Percentiles rank a stretch among this genome's conserved stretches.
Conservation (phyloP, 2,329 filamentous ascomycete genomes). For the Pseudogymnoascus sp. region DNA sequence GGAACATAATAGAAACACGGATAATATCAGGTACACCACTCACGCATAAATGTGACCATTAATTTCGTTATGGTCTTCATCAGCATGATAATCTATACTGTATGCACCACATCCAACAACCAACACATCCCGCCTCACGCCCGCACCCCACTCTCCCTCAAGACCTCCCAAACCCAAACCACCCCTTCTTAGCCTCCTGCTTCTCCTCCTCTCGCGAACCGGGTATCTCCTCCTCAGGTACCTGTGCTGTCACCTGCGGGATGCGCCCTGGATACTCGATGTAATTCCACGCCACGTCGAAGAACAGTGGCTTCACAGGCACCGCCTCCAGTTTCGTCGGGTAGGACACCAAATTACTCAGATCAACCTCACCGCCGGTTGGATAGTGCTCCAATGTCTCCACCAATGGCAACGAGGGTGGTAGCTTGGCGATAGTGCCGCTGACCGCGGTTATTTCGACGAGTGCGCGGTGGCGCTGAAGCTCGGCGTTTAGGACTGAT, state of each 20-base stretch:
- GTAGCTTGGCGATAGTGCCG: slow-evolving; percentile 31
- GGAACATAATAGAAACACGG: not conserved
- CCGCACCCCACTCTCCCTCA: not conserved
- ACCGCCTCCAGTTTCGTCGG: slow-evolving; percentile 77
- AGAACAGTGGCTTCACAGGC: slow-evolving; percentile 89
- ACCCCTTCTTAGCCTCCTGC: slow-evolving; percentile 58
- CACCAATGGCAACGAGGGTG: slow-evolving; percentile 53
- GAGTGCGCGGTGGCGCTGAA: slow-evolving; percentile 76
- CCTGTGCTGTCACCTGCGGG: slow-evolving; percentile 18
- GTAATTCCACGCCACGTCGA: slow-evolving; percentile 97
- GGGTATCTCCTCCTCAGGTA: slow-evolving; percentile 24
- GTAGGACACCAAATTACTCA: slow-evolving; percentile 76
- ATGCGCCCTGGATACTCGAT: slow-evolving; percentile 75
- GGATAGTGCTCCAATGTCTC: slow-evolving; percentile 73
- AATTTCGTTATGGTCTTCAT: not conserved
- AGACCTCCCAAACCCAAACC: slow-evolving; percentile 60
- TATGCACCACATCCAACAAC: not conserved
- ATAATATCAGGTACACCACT: not conserved
- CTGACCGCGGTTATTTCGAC: slow-evolving; percentile 69
- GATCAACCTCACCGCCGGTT: slow-evolving; percentile 54
- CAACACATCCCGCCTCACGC: not conserved
- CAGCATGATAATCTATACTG: not conserved
- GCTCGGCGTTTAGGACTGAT: slow-evolving; percentile 58
- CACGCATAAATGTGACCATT: not conserved
- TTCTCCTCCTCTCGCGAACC: slow-evolving; percentile 26